These are phyloP conservation scores for Fusarium nisikadoi DNA, from an alignment of 2,329 filamentous ascomycete species.

Conservation along the genomic window DNA sequence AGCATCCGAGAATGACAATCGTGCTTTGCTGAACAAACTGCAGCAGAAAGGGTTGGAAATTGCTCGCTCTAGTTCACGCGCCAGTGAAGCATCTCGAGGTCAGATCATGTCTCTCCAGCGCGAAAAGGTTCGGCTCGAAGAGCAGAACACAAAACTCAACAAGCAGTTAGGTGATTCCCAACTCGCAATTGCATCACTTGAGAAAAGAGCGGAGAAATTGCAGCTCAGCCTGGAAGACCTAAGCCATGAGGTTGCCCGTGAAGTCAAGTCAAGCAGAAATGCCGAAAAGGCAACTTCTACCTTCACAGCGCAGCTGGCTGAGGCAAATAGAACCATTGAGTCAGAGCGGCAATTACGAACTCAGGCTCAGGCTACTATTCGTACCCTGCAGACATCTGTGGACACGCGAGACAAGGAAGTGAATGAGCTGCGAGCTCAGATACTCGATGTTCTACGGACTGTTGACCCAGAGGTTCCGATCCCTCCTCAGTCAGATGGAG, in stretches of 20 bases:
- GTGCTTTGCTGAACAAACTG: conserved; percentile 93
- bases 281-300: conserved; percentile 89
- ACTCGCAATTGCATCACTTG: conserved; percentile 81
- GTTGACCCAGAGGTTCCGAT: conserved; percentile 81
- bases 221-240: conserved; percentile 89
- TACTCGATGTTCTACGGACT: conserved; percentile 84
- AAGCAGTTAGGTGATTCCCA: conserved; percentile 90
- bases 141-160: conserved; percentile 81
- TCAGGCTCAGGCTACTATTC: conserved; percentile 87
- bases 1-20: conserved; percentile 96
- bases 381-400: conserved; percentile 80
- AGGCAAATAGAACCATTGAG: conserved; percentile 88
- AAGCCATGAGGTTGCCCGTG: conserved; percentile 89
- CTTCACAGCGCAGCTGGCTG: conserved; percentile 83
- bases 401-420: conserved; percentile 86
- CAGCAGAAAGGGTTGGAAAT: conserved; percentile 98
- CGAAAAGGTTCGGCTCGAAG: conserved; percentile 85
- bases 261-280: conserved; percentile 88
- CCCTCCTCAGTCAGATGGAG: conserved; percentile 67
- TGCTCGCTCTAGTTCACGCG: conserved; percentile 86
- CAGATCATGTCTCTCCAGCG: conserved; percentile 80
- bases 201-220: conserved; percentile 95
- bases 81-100: conserved; percentile 82
- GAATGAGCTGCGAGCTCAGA: conserved; percentile 79
- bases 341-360: conserved; percentile 86